A percentile compares a stretch with the other conserved stretches of the same genome.
Evolutionary conservation across 2,329 filamentous ascomycete genomes (phyloP).

Genomic region (Zelopaecilomyces penicillatus): DNA sequence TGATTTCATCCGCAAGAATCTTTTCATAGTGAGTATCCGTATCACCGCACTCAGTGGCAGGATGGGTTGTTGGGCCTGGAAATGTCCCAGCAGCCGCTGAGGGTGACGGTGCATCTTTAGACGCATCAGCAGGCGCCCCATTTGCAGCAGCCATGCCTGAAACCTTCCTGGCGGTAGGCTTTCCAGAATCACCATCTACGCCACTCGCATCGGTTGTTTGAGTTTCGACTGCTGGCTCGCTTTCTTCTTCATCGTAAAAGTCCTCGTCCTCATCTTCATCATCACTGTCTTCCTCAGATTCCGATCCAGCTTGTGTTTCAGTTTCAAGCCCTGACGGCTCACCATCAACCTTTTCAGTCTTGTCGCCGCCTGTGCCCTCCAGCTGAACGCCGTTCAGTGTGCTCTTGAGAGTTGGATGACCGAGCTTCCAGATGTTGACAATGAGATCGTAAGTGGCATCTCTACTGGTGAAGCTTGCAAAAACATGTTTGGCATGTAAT

Average conservation of each 20-base stretch:
- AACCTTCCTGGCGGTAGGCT: constrained; percentile 59
- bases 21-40: constrained; percentile 73
- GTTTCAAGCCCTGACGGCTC: constrained; percentile 27
- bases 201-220: constrained; percentile 31
- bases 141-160: constrained; percentile 47
- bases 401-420: constrained; percentile 83
- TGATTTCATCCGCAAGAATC: constrained; percentile 73
- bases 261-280: constrained; percentile 59
- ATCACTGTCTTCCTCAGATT: constrained; percentile 54
- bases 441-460: constrained; percentile 96
- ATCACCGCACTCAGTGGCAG: constrained; percentile 80
- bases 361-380: constrained; percentile 76
- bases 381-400: constrained; percentile 82
- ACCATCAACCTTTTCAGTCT: constrained; percentile 72
- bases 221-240: constrained; percentile 63
- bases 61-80: constrained; percentile 75
- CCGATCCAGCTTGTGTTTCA: constrained; percentile 45
- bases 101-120: constrained; percentile 37
- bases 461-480: constrained; percentile 87
- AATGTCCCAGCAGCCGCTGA: constrained; percentile 53
- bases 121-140: constrained; percentile 38
- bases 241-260: constrained; percentile 71
- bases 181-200: constrained; percentile 49
- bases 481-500: constrained; percentile 87
- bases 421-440: constrained; percentile 97